These are phyloP conservation scores for Hemileccinum rubropunctum DNA, from an alignment of 768 basidiomycete genomes.

Conservation along the genomic window DNA sequence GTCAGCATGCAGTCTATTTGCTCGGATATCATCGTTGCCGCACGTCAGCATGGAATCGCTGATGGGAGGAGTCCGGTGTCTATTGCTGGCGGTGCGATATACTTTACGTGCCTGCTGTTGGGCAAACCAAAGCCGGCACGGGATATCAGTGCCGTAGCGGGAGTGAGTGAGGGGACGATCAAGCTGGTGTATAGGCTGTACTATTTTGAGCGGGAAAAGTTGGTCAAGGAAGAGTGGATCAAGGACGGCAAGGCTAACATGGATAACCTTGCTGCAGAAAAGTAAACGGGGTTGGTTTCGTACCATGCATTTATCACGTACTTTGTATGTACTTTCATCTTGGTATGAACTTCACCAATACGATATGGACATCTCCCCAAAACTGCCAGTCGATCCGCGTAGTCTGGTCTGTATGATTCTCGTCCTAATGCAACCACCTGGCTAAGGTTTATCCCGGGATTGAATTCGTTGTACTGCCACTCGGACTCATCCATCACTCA, in stretches of 20 bases:
- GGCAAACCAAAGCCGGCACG: conserved; percentile 71
- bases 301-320: conserved; percentile 21
- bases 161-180: conserved; percentile 95
- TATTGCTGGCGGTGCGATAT: conserved; percentile 97
- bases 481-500: too few species aligned
- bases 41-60: conserved; percentile 81
- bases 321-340: conserved; percentile 12
- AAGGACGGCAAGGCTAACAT: conserved; percentile 68
- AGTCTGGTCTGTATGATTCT: too few species aligned
- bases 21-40: conserved; percentile 75
- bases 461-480: too few species aligned
- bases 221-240: conserved; percentile 86
- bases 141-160: conserved; percentile 88
- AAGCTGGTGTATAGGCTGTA: conserved; percentile 85
- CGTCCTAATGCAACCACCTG: too few species aligned
- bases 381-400: too few species aligned
- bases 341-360: conserved; percentile 11
- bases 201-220: conserved; percentile 66
- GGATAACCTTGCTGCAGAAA: conserved; percentile 26
- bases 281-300: conserved; percentile 10
- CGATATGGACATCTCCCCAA: neutral
- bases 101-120: conserved; percentile 84
- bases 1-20: conserved; percentile 81
- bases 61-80: conserved; percentile 95
- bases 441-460: too few species aligned